Percentiles rank a stretch among this genome's conserved stretches.
Conservation (phyloP, 768 basidiomycete species). For the Mycena polygramma region DNA sequence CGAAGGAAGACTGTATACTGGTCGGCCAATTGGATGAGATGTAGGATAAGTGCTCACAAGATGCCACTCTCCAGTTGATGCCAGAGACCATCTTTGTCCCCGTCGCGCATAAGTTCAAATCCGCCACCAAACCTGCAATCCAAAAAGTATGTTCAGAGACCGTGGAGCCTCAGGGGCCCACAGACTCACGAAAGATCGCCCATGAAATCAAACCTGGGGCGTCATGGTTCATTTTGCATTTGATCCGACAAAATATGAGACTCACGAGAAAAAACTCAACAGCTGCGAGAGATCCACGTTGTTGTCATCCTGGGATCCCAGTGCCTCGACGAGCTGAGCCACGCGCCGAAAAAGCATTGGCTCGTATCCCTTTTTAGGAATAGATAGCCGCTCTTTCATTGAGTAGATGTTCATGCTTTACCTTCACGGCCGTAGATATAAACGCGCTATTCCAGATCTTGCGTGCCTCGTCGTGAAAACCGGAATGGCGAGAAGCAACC, state of each 20-base stretch:
- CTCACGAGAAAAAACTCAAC: constrained; percentile 30
- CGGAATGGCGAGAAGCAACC: constrained; percentile 47
- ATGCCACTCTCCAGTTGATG: constrained; percentile 18
- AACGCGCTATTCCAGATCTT: constrained; percentile 25
- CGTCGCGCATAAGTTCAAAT: constrained; percentile 31
- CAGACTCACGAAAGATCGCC: constrained; percentile 30
- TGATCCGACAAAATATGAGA: neutral
- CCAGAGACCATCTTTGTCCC: constrained; percentile 29
- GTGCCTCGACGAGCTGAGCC: constrained; percentile 22
- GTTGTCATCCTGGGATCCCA: neutral
- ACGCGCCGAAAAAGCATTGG: constrained; percentile 22
- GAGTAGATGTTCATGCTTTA: no score
- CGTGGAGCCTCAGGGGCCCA: no score
- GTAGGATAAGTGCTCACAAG: neutral
- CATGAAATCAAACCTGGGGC: constrained; percentile 31
- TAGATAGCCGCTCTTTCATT: no score
- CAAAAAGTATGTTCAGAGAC: neutral
- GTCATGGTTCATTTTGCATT: neutral
- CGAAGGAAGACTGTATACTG: constrained; percentile 11
- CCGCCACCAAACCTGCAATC: constrained; percentile 24
- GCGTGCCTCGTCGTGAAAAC: constrained; percentile 51
- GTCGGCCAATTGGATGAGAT: neutral
- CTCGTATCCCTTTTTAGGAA: constrained; percentile 24
- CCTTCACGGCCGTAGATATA: no score
- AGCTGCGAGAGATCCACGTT: constrained; percentile 24